Base-by-base conservation (phyloP, 108 stramenopile genomes). In the Mayamaea pseudoterrestris region DNA sequence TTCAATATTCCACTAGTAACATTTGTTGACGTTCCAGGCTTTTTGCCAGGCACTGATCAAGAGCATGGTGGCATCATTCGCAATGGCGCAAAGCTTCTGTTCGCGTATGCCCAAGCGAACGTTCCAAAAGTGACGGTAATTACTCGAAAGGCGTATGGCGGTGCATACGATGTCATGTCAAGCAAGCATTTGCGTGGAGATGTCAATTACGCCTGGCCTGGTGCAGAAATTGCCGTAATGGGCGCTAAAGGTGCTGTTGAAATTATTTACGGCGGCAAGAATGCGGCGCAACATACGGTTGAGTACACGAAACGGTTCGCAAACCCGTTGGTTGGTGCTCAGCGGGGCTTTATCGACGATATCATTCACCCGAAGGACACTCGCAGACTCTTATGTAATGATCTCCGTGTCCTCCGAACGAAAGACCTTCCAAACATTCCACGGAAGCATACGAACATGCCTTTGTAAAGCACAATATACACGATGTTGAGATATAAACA, bases 11-110 rank as follows among this genome's bases (percentile, higher is more conserved):
- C 98, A 6, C 61, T 99, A 18, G 67, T 99, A 8, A 99, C 98
- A 3, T 96, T 99, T 52, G 98, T 99, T n/a, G 98, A 99, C 64
- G 98, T 99, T 11, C 98, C 98, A 7, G 98, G 98, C 21, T 99
- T 99, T 63, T 69, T 99, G 51, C 98, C 98, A 7, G 98, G 98
- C 2, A 95, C 95, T 5, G 64, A 44, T 7, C 92, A 94, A 66
- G 87, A 94, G 57, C 74, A 81, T 50, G 85, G 84, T 20, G 85
- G 86, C 22, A 99, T 99, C 65, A 98, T 98, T 63, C 84, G 97
- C 12, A 75, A 97, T 54, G 98, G 98, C 34, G 84, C 93, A 32
- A 96, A 99, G 79, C 74, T 99, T 14, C 77, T 99, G 21, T 99
- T 95, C 74, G 98, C 98, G 11, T 99, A 95, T 61, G 83, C 93